Evolutionary conservation across 192 early-diverging fungal genomes (phyloP).

Genomic region (Coemansia asiatica): DNA sequence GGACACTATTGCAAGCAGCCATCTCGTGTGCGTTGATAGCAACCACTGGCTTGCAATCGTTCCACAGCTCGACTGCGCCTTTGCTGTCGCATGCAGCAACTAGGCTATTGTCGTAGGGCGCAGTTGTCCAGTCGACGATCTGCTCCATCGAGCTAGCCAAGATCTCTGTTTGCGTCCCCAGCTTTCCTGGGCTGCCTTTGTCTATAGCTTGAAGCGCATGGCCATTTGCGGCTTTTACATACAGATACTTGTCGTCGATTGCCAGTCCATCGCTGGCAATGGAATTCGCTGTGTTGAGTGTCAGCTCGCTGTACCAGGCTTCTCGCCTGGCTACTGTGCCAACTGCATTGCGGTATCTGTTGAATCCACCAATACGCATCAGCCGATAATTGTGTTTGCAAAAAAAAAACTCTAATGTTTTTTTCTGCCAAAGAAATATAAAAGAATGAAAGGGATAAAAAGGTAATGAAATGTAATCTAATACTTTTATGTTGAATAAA

Average conservation of each 20-base stretch:
- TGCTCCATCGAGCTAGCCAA: slow-evolving; percentile 12
- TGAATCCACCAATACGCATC: slow-evolving; percentile 40
- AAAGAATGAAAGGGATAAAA: too few species aligned
- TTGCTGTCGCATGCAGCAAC: slow-evolving; percentile 32
- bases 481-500: too few species aligned
- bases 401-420: slow-evolving; percentile 8
- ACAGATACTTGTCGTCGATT: slow-evolving; percentile 25
- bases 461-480: too few species aligned
- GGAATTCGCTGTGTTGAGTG: slow-evolving; percentile 18
- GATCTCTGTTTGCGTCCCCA: slow-evolving; percentile 8
- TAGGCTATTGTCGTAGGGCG: slow-evolving; percentile 23
- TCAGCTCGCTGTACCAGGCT: slow-evolving; percentile 45
- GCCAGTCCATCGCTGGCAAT: slow-evolving; percentile 40
- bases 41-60: slow-evolving; percentile 5
- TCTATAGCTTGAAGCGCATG: slow-evolving; percentile 33
- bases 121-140: slow-evolving; percentile 37
- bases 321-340: slow-evolving; percentile 35
- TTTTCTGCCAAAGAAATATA: too few species aligned
- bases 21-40: slow-evolving; percentile 15
- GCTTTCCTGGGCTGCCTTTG: slow-evolving; percentile 18
- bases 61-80: slow-evolving; percentile 39
- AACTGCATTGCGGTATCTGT: slow-evolving; percentile 47
- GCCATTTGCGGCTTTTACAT: slow-evolving; percentile 30
- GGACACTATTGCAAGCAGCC: slow-evolving; percentile 19
- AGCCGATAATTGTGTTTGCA: not conserved